These are phyloP conservation scores for Acidomyces sp. DNA, from an alignment of 495 filamentous ascomycete species.

Conservation along the genomic window DNA sequence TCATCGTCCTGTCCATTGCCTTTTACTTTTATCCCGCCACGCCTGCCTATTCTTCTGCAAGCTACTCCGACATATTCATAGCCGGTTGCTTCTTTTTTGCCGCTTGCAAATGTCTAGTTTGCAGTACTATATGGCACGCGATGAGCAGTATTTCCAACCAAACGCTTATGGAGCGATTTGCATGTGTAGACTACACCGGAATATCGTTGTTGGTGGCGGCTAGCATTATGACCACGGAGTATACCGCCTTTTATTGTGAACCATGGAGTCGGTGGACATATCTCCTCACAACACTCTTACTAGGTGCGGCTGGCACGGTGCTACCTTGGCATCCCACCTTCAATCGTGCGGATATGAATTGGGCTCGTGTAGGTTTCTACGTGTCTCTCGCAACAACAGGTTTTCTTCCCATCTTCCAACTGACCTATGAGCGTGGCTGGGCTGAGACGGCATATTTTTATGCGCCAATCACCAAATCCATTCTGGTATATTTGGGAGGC, in stretches of 20 bases:
- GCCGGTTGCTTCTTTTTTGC: slow-evolving; percentile 95
- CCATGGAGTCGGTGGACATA: slow-evolving; percentile 77
- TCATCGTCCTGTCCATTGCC: slow-evolving; percentile 76
- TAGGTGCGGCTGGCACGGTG: slow-evolving; percentile 80
- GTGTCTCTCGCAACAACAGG: slow-evolving; percentile 79
- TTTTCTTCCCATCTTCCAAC: slow-evolving; percentile 75
- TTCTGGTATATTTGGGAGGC: slow-evolving; percentile 72
- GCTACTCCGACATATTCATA: slow-evolving; percentile 73
- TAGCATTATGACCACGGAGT: slow-evolving; percentile 96
- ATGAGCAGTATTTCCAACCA: slow-evolving; percentile 93
- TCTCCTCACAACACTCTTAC: slow-evolving; percentile 63
- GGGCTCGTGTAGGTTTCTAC: slow-evolving; percentile 86
- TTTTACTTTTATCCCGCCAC: slow-evolving; percentile 93
- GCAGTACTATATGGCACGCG: slow-evolving; percentile 93
- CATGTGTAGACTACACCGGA: slow-evolving; percentile 96
- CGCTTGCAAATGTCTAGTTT: slow-evolving; percentile 88
- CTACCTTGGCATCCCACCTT: slow-evolving; percentile 95
- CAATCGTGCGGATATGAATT: slow-evolving; percentile 83
- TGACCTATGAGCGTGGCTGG: slow-evolving; percentile 61
- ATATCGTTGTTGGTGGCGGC: slow-evolving; percentile 93
- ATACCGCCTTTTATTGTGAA: slow-evolving; percentile 97
- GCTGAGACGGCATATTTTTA: slow-evolving; percentile 74
- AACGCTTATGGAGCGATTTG: slow-evolving; percentile 81
- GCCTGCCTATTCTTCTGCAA: slow-evolving; percentile 72
- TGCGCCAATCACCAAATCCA: slow-evolving; percentile 70